Percentiles rank a stretch among this genome's conserved stretches.
Evolutionary conservation across 2,329 filamentous ascomycete genomes (phyloP).

Genomic region (Phaeosphaeria sp.): DNA sequence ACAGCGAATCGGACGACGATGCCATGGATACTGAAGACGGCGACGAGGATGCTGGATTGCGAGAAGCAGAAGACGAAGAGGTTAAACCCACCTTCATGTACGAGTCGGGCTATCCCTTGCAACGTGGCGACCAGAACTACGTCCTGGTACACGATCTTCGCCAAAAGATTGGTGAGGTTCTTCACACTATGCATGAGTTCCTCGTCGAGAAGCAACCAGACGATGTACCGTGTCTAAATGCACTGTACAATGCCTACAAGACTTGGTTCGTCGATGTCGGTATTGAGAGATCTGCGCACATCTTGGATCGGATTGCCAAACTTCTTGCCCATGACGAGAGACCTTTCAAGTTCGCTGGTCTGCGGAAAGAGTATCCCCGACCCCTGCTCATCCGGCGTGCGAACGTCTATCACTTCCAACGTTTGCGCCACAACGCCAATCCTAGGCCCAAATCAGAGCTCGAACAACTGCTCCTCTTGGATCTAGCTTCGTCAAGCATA

Average conservation of each 20-base stretch:
- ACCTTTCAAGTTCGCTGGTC: slow-evolving; percentile 91
- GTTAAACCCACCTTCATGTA: slow-evolving; percentile 88
- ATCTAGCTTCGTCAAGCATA: slow-evolving; percentile 87
- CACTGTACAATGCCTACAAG: slow-evolving; percentile 88
- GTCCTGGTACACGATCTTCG: slow-evolving; percentile 79
- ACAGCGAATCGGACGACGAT: slow-evolving; percentile 52
- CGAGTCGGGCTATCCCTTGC: slow-evolving; percentile 82
- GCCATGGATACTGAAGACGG: slow-evolving; percentile 55
- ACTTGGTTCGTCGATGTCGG: slow-evolving; percentile 98
- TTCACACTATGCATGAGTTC: slow-evolving; percentile 87
- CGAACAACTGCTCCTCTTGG: slow-evolving; percentile 82
- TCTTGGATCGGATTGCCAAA: slow-evolving; percentile 83
- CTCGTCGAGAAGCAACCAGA: slow-evolving; percentile 86
- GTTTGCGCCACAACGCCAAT: slow-evolving; percentile 91
- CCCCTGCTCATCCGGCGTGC: slow-evolving; percentile 91
- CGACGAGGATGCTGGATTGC: slow-evolving; percentile 61
- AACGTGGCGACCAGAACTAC: slow-evolving; percentile 67
- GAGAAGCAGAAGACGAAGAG: slow-evolving; percentile 78
- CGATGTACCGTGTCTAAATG: slow-evolving; percentile 93
- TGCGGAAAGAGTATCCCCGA: slow-evolving; percentile 90
- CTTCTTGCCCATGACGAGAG: slow-evolving; percentile 86
- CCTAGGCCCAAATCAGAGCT: slow-evolving; percentile 88
- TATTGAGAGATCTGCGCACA: slow-evolving; percentile 92
- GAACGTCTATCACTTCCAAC: slow-evolving; percentile 91
- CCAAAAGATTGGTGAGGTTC: slow-evolving; percentile 77